A percentile compares a stretch with the other conserved stretches of the same genome.
These are phyloP conservation scores for Carex parvula DNA, from an alignment of 176 grass and related monocot species.

Conservation along the genomic window DNA sequence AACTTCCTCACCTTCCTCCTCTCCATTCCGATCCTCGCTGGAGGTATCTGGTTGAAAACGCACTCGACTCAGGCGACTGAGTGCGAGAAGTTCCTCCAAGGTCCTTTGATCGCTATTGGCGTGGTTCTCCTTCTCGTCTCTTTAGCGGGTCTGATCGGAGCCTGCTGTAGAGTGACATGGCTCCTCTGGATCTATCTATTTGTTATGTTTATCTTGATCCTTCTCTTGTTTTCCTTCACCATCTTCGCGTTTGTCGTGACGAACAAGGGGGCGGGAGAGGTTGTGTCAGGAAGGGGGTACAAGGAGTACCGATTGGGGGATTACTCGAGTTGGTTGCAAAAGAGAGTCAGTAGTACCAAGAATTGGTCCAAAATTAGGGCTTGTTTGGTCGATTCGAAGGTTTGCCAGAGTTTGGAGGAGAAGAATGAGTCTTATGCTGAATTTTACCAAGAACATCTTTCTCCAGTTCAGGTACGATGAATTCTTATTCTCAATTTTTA, in stretches of 20 bases:
- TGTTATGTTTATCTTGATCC: constrained; percentile 85
- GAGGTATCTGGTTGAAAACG: constrained; percentile 65
- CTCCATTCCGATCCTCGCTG: constrained; percentile 66
- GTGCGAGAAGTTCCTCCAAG: constrained; percentile 73
- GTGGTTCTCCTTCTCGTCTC: constrained; percentile 72
- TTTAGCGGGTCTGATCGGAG: constrained; percentile 62
- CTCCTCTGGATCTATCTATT: constrained; percentile 92
- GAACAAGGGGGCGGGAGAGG: constrained; percentile 66
- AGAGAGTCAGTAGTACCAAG: constrained; percentile 23
- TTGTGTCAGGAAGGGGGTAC: constrained; percentile 40
- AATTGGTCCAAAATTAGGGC: constrained; percentile 39
- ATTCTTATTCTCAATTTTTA: not conserved
- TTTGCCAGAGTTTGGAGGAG: constrained; percentile 33
- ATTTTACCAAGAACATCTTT: constrained; percentile 25
- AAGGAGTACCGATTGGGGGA: constrained; percentile 41
- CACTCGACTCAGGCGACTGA: constrained; percentile 54
- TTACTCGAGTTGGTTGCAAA: constrained; percentile 50
- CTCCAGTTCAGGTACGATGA: constrained; percentile 34
- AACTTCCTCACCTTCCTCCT: constrained; percentile 76
- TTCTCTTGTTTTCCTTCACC: constrained; percentile 58
- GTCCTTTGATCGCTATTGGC: constrained; percentile 47
- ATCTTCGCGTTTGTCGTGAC: constrained; percentile 87
- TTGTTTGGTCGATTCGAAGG: constrained; percentile 37
- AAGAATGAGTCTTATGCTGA: not conserved
- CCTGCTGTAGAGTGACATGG: constrained; percentile 70